Base-by-base conservation (phyloP, 495 filamentous ascomycete species). In the Penicillium nucicola region DNA sequence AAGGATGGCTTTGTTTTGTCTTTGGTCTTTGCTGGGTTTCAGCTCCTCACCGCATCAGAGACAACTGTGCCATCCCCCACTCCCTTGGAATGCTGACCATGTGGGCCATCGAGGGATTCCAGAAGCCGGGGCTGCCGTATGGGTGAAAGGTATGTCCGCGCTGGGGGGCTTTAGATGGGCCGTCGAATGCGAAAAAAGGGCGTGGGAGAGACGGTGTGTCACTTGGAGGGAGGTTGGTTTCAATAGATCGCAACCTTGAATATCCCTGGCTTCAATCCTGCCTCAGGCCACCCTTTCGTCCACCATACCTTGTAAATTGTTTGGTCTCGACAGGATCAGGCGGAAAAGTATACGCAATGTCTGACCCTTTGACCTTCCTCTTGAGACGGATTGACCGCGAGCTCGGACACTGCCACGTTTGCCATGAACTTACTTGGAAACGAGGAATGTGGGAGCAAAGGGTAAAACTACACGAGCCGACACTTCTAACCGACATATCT, bases 91-190 rank as follows among this genome's bases (percentile, higher is more conserved):
- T 48, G 44, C 13, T 36, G 32, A 17, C 56, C 56, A 58, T 58
- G 56, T 58, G 56, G 56, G 45, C 42, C 51, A 38, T 22, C 23
- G 23, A 38, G 34, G 46, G 46, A 50, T 58, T 58, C 56, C 56
- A 58, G 51, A 55, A 54, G 31, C 12, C 44, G n/a, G 45, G 20
- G 43, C 15, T 23, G 32, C 49, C 33, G n/a, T 40, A 3, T 30
- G 19, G 34, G 10, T 41, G 33, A 36, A 35, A 46, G 18, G 25
- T 42, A 42, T 53, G 50, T 40, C 31, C 15, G 36, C 43, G n/a
- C 14, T 38, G 32, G 13, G 32, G 31, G 13, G 25, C 11, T 28
- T 14, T 17, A 25, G 4, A 3, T 35, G 25, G 7, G 25, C 25
- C 18, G 12, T 25, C 14, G 11, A 17, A 17, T 36, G 35, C 25